Evolutionary conservation across 192 early-diverging fungal genomes (phyloP).

Genomic region (Chytriomyces sp.): DNA sequence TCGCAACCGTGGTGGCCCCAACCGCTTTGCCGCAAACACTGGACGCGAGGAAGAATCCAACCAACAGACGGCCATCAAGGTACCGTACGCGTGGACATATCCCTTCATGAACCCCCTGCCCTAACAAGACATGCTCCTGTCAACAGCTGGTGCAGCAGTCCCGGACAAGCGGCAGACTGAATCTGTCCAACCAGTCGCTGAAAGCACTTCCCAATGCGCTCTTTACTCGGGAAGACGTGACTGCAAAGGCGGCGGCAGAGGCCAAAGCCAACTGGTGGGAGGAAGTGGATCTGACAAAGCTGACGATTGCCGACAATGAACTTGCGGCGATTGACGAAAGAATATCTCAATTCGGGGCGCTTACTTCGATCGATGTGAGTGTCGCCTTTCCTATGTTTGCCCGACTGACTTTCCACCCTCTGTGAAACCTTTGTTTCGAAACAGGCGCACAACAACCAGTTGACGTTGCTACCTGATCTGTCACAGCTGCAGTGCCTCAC

Average conservation of each 20-base stretch:
- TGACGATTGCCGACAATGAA: constrained; percentile 51
- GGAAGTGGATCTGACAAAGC: constrained; percentile 46
- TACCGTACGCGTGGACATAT: no score
- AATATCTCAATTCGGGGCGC: constrained; percentile 40
- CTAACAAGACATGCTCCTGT: no score
- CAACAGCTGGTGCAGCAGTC: background rate
- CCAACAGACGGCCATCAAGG: no score
- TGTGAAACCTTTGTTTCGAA: background rate
- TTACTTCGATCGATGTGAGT: constrained; percentile 48
- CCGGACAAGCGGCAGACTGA: background rate
- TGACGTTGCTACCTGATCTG: constrained; percentile 41
- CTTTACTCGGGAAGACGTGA: constrained; percentile 22
- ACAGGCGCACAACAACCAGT: constrained; percentile 46
- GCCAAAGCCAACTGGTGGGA: constrained; percentile 46
- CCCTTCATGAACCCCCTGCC: no score
- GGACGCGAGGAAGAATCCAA: background rate
- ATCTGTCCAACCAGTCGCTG: constrained; percentile 39
- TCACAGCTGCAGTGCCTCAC: constrained; percentile 29
- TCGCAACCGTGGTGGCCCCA: no score
- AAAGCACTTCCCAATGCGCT: constrained; percentile 36
- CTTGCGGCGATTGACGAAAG: constrained; percentile 42
- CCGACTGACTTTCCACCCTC: background rate
- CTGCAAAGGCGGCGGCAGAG: constrained; percentile 6
- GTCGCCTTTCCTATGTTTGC: constrained; percentile 7
- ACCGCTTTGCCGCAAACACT: background rate